phyloP scores from a whole-genome alignment of 2,329 filamentous ascomycete species.

The Botrytis byssoidea region DNA sequence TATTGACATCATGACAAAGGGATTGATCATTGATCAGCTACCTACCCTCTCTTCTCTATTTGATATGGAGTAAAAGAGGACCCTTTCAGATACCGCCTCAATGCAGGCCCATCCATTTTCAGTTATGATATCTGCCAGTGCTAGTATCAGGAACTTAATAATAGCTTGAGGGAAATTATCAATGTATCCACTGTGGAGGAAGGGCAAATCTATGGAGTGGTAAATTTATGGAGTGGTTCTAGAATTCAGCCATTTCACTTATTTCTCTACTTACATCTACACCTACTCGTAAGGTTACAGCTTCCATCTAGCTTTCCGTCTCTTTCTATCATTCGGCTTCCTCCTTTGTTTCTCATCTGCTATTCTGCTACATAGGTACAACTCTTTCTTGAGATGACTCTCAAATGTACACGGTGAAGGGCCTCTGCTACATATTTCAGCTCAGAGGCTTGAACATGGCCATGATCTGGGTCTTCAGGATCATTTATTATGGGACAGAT shows the following conservation, averaged over 20 bases:
- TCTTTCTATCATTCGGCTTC: neutral
- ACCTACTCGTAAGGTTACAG: neutral
- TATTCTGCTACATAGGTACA: neutral
- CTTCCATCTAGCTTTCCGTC: neutral
- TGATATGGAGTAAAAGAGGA: constrained; percentile 6
- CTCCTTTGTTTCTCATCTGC: neutral
- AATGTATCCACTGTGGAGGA: constrained; percentile 14
- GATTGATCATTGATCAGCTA: neutral
- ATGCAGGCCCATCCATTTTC: neutral
- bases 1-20: constrained; percentile 3
- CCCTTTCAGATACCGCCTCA: neutral
- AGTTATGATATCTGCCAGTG: neutral
- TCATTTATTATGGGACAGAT: neutral
- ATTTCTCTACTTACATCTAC: neutral
- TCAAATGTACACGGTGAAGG: neutral
- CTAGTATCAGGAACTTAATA: neutral
- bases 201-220: neutral
- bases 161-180: neutral
- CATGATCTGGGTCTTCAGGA: constrained; percentile 9
- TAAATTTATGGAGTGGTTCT: constrained; percentile 1
- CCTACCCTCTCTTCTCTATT: neutral
- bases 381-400: neutral
- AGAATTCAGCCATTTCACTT: constrained; percentile 11
- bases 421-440: neutral
- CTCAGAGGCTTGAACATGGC: neutral